A percentile compares a stretch with the other conserved stretches of the same genome.
phyloP scores from a whole-genome alignment of 306 rosid genomes.

The Medicago arabica region DNA sequence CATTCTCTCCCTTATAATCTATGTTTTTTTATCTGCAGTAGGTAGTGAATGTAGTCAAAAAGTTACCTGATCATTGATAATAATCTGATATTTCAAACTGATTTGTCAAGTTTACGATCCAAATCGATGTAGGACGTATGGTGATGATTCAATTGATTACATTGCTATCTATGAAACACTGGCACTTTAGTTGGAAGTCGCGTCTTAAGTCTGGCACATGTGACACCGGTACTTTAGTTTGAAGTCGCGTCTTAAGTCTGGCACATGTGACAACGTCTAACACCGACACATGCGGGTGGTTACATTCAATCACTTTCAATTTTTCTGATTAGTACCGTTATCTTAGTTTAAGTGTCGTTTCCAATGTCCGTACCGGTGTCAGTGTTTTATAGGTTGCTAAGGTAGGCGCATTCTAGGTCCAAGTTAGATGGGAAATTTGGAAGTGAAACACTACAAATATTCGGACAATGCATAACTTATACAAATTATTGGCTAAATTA shows the following conservation, averaged over 20 bases:
- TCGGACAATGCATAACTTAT: background rate
- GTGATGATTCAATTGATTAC: background rate
- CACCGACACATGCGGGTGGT: background rate
- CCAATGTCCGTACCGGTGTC: background rate
- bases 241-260: background rate
- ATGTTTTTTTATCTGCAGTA: background rate
- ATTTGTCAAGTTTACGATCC: background rate
- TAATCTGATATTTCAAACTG: background rate
- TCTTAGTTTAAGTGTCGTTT: too few relatives aligned
- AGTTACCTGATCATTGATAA: background rate
- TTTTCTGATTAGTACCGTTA: background rate
- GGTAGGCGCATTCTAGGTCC: background rate
- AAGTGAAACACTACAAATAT: background rate
- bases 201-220: too few relatives aligned
- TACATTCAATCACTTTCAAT: background rate
- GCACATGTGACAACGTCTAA: background rate
- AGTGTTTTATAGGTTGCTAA: background rate
- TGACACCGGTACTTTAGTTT: background rate
- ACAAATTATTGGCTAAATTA: background rate
- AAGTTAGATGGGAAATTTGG: conserved; percentile 2
- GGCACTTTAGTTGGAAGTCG: background rate
- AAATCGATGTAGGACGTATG: background rate
- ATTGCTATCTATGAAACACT: background rate
- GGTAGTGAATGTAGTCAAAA: background rate
- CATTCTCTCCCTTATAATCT: conserved; percentile 20